A percentile compares a stretch with the other conserved stretches of the same genome.
phyloP scores from a whole-genome alignment of 352 stramenopile genomes.

The Peronospora farinosa region DNA sequence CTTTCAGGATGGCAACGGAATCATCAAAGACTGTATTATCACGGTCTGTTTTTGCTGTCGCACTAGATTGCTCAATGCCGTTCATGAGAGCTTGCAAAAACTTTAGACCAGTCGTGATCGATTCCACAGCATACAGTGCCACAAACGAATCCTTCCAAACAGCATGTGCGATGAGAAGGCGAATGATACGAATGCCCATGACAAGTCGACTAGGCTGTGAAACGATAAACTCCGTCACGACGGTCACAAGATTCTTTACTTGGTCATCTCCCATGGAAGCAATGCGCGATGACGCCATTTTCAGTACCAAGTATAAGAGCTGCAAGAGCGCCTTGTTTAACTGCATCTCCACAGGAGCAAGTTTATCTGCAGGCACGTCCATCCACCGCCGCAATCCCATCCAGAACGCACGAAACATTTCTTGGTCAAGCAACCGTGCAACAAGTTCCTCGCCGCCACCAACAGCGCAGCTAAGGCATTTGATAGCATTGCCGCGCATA shows the following conservation, averaged over 20 bases:
- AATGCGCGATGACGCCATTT: constrained; percentile 49
- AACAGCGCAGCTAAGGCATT: constrained; percentile 60
- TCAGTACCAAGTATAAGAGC: constrained; percentile 62
- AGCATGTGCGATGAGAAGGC: constrained; percentile 58
- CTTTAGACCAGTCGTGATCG: constrained; percentile 47
- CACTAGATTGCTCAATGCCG: constrained; percentile 42
- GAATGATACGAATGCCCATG: constrained; percentile 62
- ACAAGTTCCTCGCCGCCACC: constrained; percentile 51
- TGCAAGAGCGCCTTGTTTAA: constrained; percentile 50
- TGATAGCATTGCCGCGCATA: constrained; percentile 53
- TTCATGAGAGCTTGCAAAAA: constrained; percentile 63
- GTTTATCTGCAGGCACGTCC: constrained; percentile 32
- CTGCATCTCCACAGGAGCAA: constrained; percentile 27
- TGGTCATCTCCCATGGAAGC: constrained; percentile 48
- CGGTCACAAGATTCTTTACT: constrained; percentile 53
- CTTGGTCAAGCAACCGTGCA: constrained; percentile 60
- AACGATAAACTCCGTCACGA: constrained; percentile 70
- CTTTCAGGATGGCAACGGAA: constrained; percentile 49
- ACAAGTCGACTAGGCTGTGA: constrained; percentile 41
- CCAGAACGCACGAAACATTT: constrained; percentile 63
- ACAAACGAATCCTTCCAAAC: constrained; percentile 75
- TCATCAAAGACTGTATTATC: constrained; percentile 52
- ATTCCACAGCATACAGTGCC: constrained; percentile 57
- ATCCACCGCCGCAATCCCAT: constrained; percentile 58
- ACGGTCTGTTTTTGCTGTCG: constrained; percentile 14